phyloP scores from a whole-genome alignment of 805 yeast genomes.

The Myxozyma neglecta region DNA sequence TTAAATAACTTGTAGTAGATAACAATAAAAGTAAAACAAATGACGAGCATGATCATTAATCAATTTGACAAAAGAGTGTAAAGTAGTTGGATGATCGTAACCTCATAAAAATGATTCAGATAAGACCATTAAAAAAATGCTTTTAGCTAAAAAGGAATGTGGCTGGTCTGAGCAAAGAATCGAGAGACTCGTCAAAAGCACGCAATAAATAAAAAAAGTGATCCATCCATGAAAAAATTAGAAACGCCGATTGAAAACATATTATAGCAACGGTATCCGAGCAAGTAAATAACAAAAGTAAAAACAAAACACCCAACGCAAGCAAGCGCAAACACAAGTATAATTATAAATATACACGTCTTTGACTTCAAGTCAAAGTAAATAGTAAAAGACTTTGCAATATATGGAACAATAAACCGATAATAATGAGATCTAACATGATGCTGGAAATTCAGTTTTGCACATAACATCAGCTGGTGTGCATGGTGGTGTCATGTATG shows the following conservation, averaged over 20 bases:
- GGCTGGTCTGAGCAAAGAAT: background rate
- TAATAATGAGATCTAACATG: background rate
- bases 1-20: background rate
- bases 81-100: background rate
- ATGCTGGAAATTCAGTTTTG: background rate
- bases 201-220: no score
- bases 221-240: no score
- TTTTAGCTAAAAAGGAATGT: background rate
- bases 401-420: background rate
- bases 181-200: no score
- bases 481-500: constrained; percentile 28
- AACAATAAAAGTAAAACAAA: background rate
- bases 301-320: background rate
- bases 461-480: constrained; percentile 21
- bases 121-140: background rate
- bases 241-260: no score
- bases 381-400: background rate
- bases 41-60: background rate
- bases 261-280: no score
- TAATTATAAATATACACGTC: background rate
- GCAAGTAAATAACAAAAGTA: background rate
- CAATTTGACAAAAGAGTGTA: background rate
- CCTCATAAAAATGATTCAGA: background rate
- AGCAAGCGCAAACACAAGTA: background rate
- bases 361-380: background rate